These are phyloP conservation scores for Quercus variabilis DNA, from an alignment of 306 rosid genomes.

Conservation along the genomic window DNA sequence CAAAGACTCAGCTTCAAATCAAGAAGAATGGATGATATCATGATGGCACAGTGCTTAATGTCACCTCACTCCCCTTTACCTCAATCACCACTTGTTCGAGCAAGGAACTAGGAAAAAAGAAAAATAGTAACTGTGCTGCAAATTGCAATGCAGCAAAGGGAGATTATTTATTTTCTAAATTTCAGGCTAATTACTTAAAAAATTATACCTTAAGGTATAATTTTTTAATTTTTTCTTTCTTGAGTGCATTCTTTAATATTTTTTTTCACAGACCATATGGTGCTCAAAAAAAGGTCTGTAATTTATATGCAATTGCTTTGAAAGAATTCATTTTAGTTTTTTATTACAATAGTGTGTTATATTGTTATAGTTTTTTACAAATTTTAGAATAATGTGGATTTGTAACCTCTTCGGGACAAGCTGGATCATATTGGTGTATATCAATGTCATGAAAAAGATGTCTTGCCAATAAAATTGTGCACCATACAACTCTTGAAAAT, in stretches of 20 bases:
- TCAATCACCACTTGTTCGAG: slow-evolving; percentile 64
- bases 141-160: too few species aligned
- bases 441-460: not conserved
- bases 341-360: not conserved
- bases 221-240: too few species aligned
- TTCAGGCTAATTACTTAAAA: not conserved
- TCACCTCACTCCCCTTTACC: slow-evolving; percentile 72
- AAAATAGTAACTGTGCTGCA: too few species aligned
- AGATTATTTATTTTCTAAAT: slow-evolving; percentile 15
- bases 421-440: not conserved
- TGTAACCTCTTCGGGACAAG: not conserved
- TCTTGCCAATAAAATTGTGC: too few species aligned
- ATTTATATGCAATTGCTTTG: slow-evolving; percentile 24
- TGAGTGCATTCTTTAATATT: slow-evolving; percentile 1
- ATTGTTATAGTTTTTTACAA: not conserved
- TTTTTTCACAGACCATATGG: slow-evolving; percentile 10
- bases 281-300: not conserved
- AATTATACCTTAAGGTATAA: too few species aligned
- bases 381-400: not conserved
- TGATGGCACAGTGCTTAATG: slow-evolving; percentile 12
- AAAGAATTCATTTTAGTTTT: not conserved
- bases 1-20: slow-evolving; percentile 38
- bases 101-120: slow-evolving; percentile 20
- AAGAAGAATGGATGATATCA: slow-evolving; percentile 46
- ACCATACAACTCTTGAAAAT: too few species aligned